phyloP scores from a whole-genome alignment of 2,329 filamentous ascomycete genomes.

The Penicillium nordicum region DNA sequence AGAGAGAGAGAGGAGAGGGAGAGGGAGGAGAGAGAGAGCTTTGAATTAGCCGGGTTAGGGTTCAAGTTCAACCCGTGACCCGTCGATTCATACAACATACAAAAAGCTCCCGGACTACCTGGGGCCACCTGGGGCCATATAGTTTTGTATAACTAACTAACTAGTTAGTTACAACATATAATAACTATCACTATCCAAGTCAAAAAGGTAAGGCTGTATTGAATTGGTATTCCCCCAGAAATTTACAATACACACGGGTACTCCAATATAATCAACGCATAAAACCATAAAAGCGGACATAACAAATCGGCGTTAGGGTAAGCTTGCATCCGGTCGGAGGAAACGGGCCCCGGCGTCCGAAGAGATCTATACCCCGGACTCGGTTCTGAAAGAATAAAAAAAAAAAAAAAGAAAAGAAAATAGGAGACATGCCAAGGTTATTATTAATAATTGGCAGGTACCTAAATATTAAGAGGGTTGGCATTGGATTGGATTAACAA shows the following conservation, averaged over 20 bases:
- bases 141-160: no score
- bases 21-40: background rate
- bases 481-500: background rate
- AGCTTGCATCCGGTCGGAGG: slow-evolving; percentile 18
- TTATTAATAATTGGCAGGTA: background rate
- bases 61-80: background rate
- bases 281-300: background rate
- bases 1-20: background rate
- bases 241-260: background rate
- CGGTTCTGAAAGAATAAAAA: background rate
- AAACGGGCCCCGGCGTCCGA: slow-evolving; percentile 20
- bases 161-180: no score
- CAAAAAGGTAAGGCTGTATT: background rate
- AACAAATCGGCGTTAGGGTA: slow-evolving; percentile 7
- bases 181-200: no score
- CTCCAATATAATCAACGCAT: background rate
- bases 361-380: slow-evolving; percentile 21
- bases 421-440: background rate
- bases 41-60: background rate
- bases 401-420: background rate
- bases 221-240: background rate
- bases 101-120: background rate
- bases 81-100: background rate
- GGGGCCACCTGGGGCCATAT: no score
- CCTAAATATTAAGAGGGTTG: background rate